phyloP scores from a whole-genome alignment of 192 early-diverging fungal species.

The Phlyctochytrium arcticum region DNA sequence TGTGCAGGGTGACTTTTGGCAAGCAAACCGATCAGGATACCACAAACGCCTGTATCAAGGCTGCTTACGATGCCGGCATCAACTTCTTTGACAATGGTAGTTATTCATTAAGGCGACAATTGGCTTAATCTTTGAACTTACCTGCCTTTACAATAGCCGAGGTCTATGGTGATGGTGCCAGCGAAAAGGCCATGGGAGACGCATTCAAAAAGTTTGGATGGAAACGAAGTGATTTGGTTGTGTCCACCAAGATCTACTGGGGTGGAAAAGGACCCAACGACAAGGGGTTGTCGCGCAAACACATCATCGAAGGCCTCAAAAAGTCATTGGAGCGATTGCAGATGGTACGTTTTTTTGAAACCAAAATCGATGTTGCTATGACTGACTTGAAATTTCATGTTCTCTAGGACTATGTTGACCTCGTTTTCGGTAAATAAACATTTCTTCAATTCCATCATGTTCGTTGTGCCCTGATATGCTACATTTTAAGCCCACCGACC shows the following conservation, averaged over 20 bases:
- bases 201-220: conserved; percentile 73
- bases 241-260: conserved; percentile 70
- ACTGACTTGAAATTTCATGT: conserved; percentile 30
- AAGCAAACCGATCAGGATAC: conserved; percentile 49
- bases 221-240: conserved; percentile 69
- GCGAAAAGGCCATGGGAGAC: conserved; percentile 70
- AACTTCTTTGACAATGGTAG: conserved; percentile 68
- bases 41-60: conserved; percentile 60
- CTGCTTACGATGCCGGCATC: conserved; percentile 67
- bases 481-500: conserved; percentile 70
- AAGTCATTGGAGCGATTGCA: conserved; percentile 68
- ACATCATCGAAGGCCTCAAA: conserved; percentile 74
- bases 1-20: conserved; percentile 67
- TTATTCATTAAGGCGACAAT: conserved; percentile 3
- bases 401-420: conserved; percentile 41
- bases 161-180: conserved; percentile 61
- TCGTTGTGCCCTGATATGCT: conserved; percentile 37
- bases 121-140: not conserved
- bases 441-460: conserved; percentile 22
- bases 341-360: conserved; percentile 56
- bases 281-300: conserved; percentile 77
- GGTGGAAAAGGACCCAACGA: conserved; percentile 63
- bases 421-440: conserved; percentile 39
- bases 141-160: conserved; percentile 16
- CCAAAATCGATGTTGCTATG: not conserved